Conservation (phyloP, 1,284 basidiomycete genomes). For the Fomitopsis palustris region DNA sequence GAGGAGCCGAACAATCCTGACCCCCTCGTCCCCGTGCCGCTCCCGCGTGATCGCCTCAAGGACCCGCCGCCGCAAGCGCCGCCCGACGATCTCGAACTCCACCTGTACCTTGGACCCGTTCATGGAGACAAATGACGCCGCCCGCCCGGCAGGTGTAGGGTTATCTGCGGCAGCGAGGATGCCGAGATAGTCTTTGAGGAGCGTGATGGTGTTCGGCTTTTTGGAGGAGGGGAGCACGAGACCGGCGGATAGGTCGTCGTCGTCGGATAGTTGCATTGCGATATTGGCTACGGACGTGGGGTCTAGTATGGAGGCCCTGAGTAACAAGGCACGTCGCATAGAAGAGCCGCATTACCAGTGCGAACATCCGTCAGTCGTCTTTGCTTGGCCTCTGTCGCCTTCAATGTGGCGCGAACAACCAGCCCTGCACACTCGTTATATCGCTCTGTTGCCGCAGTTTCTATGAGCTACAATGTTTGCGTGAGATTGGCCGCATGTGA, state of each 20-base stretch:
- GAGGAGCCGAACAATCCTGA: slow-evolving; percentile 81
- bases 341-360: slow-evolving; percentile 46
- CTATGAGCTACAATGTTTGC: slow-evolving; percentile 58
- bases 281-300: slow-evolving; percentile 61
- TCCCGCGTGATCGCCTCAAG: slow-evolving; percentile 82
- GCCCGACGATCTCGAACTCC: slow-evolving; percentile 78
- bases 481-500: background rate
- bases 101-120: slow-evolving; percentile 73
- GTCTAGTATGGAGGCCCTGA: slow-evolving; percentile 37
- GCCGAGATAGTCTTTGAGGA: slow-evolving; percentile 74
- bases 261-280: slow-evolving; percentile 57
- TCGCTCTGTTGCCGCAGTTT: slow-evolving; percentile 69
- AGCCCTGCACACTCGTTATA: slow-evolving; percentile 74
- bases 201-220: slow-evolving; percentile 52
- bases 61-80: slow-evolving; percentile 68
- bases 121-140: slow-evolving; percentile 66
- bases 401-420: slow-evolving; percentile 70
- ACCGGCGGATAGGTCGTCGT: slow-evolving; percentile 52
- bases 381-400: slow-evolving; percentile 65
- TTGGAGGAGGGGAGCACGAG: slow-evolving; percentile 51
- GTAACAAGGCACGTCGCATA: background rate
- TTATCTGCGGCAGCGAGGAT: slow-evolving; percentile 80
- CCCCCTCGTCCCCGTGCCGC: slow-evolving; percentile 82
- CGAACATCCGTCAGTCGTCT: slow-evolving; percentile 55
- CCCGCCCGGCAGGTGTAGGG: slow-evolving; percentile 64